A percentile compares a stretch with the other conserved stretches of the same genome.
phyloP scores from a whole-genome alignment of 2,329 filamentous ascomycete genomes.

The Colletotrichum falcatum region DNA sequence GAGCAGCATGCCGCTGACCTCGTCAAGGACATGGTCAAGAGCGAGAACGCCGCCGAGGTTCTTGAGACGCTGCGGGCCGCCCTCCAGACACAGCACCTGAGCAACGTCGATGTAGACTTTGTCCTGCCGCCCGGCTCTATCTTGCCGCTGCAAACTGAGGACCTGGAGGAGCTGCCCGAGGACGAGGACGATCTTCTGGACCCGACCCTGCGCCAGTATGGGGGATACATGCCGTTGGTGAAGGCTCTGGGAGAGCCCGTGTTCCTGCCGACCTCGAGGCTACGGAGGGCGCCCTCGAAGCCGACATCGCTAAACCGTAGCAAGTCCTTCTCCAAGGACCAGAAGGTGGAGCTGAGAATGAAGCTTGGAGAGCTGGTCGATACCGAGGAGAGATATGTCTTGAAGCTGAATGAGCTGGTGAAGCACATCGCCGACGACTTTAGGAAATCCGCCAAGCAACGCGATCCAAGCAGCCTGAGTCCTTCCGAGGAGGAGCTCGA shows the following conservation, averaged over 20 bases:
- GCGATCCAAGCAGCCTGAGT: conserved; percentile 71
- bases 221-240: conserved; percentile 80
- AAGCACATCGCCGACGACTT: conserved; percentile 85
- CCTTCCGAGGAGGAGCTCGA: conserved; percentile 79
- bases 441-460: conserved; percentile 73
- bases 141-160: conserved; percentile 69
- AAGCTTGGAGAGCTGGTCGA: conserved; percentile 92
- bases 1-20: conserved; percentile 94
- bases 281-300: conserved; percentile 88
- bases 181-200: conserved; percentile 76
- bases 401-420: conserved; percentile 86
- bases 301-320: conserved; percentile 83
- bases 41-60: conserved; percentile 81
- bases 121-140: conserved; percentile 85
- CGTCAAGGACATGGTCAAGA: conserved; percentile 84
- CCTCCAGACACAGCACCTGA: conserved; percentile 83
- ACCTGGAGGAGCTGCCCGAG: conserved; percentile 69
- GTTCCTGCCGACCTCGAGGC: conserved; percentile 86
- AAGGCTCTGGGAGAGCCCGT: conserved; percentile 85
- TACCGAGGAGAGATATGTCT: conserved; percentile 94
- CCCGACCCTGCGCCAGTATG: conserved; percentile 76
- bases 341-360: conserved; percentile 86
- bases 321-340: conserved; percentile 81
- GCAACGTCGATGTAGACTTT: conserved; percentile 88
- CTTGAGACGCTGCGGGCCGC: conserved; percentile 80